Evolutionary conservation across 2,329 filamentous ascomycete species (phyloP).

Genomic region (Alternaria sp.): DNA sequence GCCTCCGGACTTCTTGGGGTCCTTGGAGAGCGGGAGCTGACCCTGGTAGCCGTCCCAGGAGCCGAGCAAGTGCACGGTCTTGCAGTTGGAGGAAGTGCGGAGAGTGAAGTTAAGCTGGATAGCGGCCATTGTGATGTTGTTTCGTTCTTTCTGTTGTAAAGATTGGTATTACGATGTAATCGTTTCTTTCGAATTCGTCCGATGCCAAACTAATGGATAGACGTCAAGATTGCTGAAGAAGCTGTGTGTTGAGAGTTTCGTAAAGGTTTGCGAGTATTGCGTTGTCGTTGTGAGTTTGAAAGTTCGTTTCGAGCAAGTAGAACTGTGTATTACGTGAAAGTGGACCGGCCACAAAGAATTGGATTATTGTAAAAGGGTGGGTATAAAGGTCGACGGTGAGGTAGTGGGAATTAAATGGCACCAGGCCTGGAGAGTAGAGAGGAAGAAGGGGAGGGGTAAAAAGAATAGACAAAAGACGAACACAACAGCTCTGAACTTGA

Average conservation of each 20-base stretch:
- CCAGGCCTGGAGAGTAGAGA: slow-evolving; percentile 55
- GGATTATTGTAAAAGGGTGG: slow-evolving; percentile 42
- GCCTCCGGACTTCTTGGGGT: slow-evolving; percentile 84
- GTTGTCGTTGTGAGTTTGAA: slow-evolving; percentile 26
- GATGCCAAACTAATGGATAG: slow-evolving; percentile 48
- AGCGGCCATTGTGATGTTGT: slow-evolving; percentile 71
- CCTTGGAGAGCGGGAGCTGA: slow-evolving; percentile 92
- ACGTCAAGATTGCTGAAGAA: slow-evolving; percentile 44
- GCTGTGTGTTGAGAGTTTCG: slow-evolving; percentile 34
- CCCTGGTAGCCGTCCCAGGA: slow-evolving; percentile 98
- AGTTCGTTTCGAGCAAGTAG: slow-evolving; percentile 56
- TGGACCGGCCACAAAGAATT: slow-evolving; percentile 53
- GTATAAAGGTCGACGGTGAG: slow-evolving; percentile 26
- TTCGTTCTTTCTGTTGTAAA: slow-evolving; percentile 29
- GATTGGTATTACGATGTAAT: slow-evolving; percentile 32
- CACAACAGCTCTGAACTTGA: slow-evolving; percentile 58
- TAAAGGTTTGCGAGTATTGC: slow-evolving; percentile 40
- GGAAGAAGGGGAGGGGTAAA: slow-evolving; percentile 47
- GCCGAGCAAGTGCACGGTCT: slow-evolving; percentile 95
- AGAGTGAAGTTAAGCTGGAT: slow-evolving; percentile 95
- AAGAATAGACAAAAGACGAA: slow-evolving; percentile 52
- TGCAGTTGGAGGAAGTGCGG: slow-evolving; percentile 93
- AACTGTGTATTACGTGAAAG: slow-evolving; percentile 52
- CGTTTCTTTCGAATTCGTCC: slow-evolving; percentile 37
- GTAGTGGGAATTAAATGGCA: slow-evolving; percentile 48